Evolutionary conservation across 805 yeast genomes (phyloP), one percentile per base, ranked within the genome.

Genomic region (Kuraishia piskuri): DNA sequence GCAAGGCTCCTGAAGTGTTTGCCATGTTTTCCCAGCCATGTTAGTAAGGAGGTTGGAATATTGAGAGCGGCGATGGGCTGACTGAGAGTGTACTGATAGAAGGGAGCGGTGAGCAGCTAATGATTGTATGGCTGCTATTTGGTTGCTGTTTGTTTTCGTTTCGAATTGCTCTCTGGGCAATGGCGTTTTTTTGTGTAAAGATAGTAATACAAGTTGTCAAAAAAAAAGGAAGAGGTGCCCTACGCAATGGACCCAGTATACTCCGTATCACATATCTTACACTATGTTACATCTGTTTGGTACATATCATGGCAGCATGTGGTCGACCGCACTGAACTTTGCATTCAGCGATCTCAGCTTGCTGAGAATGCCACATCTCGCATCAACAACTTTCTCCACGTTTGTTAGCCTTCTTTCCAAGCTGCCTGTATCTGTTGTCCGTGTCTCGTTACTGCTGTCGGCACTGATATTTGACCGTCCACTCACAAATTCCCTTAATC

Each of bases 281-380:
- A 31, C 14, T 31, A n/a, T n/a, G n/a, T n/a, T n/a, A n/a, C 40
- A 10, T 31, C 14, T 10, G 14, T 31, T 12, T 31, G 14, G 14
- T 31, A 31, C 40, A 31, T 31, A n/a, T 31, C 40, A 31, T n/a
- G 9, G 40, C 40, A 31, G 17, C 40, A 31, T 31, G n/a, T 31
- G 40, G 17, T 31, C 40, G 14, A 31, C 14, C n/a, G 40, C 40
- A 12, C 4, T 57, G 49, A 72, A 55, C 22, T 57, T 55, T 20
- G 57, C 51, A 53, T 68, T 69, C 52, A 71, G 56, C 40, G 50
- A 45, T 46, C 63, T 58, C 12, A 73, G 54, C 49, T 64, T 66
- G 37, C 60, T 59, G 48, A 65, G 31, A 10, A 66, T 52, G 2
- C 68, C 68, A 47, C 48, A 54, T 24, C 58, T 59, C 2, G 65